These are phyloP conservation scores for Amanita pseudoporphyria DNA, from an alignment of 768 basidiomycete species.

Conservation along the genomic window DNA sequence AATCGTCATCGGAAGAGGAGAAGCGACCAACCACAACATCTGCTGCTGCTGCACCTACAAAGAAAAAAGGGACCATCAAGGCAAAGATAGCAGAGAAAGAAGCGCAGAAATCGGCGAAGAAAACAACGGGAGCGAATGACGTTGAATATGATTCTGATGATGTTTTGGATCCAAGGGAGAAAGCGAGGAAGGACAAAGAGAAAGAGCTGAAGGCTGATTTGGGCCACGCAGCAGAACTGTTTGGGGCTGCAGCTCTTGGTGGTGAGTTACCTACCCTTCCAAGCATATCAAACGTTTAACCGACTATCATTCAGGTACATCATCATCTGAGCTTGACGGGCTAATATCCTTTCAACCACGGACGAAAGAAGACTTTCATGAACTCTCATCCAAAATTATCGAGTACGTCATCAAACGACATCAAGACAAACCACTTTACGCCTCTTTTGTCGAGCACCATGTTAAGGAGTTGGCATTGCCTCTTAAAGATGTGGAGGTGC, in stretches of 20 bases:
- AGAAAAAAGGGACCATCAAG: conserved; percentile 91
- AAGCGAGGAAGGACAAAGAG: conserved; percentile 69
- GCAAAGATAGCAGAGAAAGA: conserved; percentile 91
- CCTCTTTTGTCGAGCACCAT: conserved; percentile 77
- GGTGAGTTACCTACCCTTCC: conserved; percentile 29
- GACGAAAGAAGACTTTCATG: conserved; percentile 81
- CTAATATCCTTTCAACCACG: conserved; percentile 74
- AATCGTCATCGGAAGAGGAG: conserved; percentile 57
- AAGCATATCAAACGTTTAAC: background rate
- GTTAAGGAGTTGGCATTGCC: conserved; percentile 65
- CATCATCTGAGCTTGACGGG: conserved; percentile 55
- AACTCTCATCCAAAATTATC: conserved; percentile 65
- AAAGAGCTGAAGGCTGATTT: conserved; percentile 83
- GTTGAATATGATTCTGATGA: conserved; percentile 59
- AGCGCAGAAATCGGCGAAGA: conserved; percentile 61
- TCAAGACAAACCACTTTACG: conserved; percentile 73
- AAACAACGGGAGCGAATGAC: conserved; percentile 36
- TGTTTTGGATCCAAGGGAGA: conserved; percentile 72
- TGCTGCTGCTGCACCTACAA: conserved; percentile 45
- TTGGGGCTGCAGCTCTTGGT: conserved; percentile 62
- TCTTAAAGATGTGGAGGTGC: conserved; percentile 83
- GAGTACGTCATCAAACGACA: conserved; percentile 71
- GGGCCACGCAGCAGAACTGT: conserved; percentile 69
- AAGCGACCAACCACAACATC: conserved; percentile 33
- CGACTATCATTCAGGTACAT: conserved; percentile 39